phyloP scores from a whole-genome alignment of 2,329 filamentous ascomycete genomes.

The Fusarium sp. region DNA sequence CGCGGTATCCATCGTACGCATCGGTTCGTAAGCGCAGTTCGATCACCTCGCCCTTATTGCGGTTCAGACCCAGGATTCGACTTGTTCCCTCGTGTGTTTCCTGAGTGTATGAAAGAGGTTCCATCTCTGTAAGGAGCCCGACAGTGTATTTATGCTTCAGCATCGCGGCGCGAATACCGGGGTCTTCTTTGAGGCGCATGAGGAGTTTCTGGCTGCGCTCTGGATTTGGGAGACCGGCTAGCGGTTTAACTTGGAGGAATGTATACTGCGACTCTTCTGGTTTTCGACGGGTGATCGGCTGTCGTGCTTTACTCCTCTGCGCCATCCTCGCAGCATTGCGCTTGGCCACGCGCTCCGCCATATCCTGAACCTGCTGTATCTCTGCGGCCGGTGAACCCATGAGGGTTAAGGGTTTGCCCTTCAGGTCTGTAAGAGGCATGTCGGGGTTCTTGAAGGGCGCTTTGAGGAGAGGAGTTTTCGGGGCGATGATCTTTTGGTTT shows the following conservation, averaged over 20 bases:
- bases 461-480: conserved; percentile 73
- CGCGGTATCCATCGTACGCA: conserved; percentile 90
- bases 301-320: conserved; percentile 46
- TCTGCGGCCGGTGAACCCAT: conserved; percentile 72
- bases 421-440: conserved; percentile 61
- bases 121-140: conserved; percentile 92
- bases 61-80: conserved; percentile 85
- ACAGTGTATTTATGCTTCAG: conserved; percentile 85
- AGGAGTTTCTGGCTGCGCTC: conserved; percentile 78
- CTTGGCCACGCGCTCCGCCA: conserved; percentile 60
- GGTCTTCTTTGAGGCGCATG: conserved; percentile 80
- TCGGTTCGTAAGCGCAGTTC: conserved; percentile 93
- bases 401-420: conserved; percentile 70
- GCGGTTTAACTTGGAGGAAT: conserved; percentile 80
- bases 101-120: conserved; percentile 82
- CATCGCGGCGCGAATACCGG: conserved; percentile 88
- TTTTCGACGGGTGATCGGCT: conserved; percentile 19
- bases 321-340: conserved; percentile 57
- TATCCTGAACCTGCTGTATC: conserved; percentile 64
- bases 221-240: conserved; percentile 81
- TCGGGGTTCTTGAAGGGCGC: conserved; percentile 70
- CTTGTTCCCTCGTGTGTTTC: conserved; percentile 76
- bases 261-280: conserved; percentile 77
- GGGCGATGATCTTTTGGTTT: conserved; percentile 76
- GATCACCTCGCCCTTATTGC: conserved; percentile 89